These are phyloP conservation scores for Solanum peruvianum DNA, from an alignment of 257 asterid species.

Conservation along the genomic window DNA sequence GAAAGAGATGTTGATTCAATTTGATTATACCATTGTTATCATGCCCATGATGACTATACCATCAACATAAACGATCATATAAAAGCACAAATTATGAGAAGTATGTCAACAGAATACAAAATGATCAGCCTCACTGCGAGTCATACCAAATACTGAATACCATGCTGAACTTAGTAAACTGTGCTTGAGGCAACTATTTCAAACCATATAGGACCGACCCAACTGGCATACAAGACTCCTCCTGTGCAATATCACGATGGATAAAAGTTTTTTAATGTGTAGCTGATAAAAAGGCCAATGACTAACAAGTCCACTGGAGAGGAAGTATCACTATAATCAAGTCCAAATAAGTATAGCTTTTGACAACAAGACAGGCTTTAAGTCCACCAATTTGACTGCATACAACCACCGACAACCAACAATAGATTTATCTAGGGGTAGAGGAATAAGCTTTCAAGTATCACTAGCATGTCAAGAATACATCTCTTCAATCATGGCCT, in stretches of 20 bases:
- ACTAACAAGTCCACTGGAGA: background rate
- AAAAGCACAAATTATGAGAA: background rate
- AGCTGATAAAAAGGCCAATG: background rate
- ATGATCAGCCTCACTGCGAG: background rate
- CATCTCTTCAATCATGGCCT: background rate
- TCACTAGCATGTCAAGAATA: background rate
- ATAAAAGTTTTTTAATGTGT: background rate
- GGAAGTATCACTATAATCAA: background rate
- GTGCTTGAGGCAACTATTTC: background rate
- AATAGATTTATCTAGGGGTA: background rate
- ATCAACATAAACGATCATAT: background rate
- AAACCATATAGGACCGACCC: background rate
- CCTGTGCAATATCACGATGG: background rate
- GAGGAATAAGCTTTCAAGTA: background rate
- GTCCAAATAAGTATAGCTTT: background rate
- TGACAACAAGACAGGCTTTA: background rate
- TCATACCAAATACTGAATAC: background rate
- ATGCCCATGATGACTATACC: background rate
- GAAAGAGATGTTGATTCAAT: background rate
- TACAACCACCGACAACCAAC: background rate
- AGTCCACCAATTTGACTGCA: background rate
- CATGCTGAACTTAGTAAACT: background rate
- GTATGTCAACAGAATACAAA: background rate
- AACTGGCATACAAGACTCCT: background rate
- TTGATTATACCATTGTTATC: background rate